A percentile compares a stretch with the other conserved stretches of the same genome.
Conservation (phyloP, 495 filamentous ascomycete genomes). For the Trypethelium eluteriae region DNA sequence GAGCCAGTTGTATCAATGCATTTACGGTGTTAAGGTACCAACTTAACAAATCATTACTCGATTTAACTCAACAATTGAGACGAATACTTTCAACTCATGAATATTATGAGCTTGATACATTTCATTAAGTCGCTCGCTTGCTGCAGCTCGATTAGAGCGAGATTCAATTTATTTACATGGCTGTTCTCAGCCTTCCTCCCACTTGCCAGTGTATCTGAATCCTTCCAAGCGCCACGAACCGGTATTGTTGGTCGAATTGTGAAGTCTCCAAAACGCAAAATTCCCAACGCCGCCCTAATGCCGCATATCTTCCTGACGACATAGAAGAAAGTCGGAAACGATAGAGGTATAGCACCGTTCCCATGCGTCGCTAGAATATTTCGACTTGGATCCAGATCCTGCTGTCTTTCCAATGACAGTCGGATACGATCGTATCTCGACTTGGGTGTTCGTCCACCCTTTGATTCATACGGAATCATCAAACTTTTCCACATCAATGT, state of each 20-base stretch:
- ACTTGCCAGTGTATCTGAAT: not conserved
- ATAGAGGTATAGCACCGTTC: not conserved
- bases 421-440: not conserved
- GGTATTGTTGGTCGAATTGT: not conserved
- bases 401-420: not conserved
- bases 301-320: not conserved
- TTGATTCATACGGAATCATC: not conserved
- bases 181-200: not conserved
- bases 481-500: not conserved
- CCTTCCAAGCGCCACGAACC: not conserved
- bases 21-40: no score
- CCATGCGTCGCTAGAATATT: not conserved
- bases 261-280: not conserved
- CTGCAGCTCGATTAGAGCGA: not conserved
- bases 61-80: no score
- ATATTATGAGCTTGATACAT: not conserved
- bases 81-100: no score
- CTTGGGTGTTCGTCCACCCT: not conserved
- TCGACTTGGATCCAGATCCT: not conserved
- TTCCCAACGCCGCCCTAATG: conserved; percentile 6
- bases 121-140: not conserved
- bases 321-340: not conserved
- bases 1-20: not conserved
- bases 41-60: not conserved
- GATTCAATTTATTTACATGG: conserved; percentile 1